Conservation (phyloP, 1,139 yeast species). For the Saccharomyces hybrid region DNA sequence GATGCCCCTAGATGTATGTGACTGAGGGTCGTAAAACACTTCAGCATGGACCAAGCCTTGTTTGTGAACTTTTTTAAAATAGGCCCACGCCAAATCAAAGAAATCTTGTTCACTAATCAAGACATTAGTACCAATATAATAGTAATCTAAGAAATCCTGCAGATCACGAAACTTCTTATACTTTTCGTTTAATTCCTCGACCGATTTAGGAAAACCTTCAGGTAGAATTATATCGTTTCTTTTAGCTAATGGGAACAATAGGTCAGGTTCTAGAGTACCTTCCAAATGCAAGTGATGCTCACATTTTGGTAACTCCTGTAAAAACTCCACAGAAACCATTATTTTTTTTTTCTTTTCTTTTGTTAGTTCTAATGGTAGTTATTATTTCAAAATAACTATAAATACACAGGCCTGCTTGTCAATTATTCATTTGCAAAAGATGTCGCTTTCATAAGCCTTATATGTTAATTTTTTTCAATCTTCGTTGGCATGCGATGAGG, state of each 20-base stretch:
- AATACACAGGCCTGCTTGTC: neutral
- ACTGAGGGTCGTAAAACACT: conserved; percentile 78
- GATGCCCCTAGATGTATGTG: conserved; percentile 64
- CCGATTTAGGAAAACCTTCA: conserved; percentile 46
- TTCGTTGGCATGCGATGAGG: neutral
- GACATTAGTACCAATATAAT: conserved; percentile 73
- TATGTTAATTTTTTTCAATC: neutral
- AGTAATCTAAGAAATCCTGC: conserved; percentile 70
- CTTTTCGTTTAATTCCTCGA: conserved; percentile 48
- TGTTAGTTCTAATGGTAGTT: neutral
- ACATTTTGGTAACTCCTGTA: conserved; percentile 67
- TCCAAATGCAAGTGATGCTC: conserved; percentile 79
- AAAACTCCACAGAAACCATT: conserved; percentile 35
- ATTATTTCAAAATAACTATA: neutral
- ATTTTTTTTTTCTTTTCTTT: neutral
- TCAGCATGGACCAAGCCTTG: conserved; percentile 66
- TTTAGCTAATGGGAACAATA: conserved; percentile 61
- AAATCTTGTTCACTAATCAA: conserved; percentile 59
- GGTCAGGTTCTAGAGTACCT: conserved; percentile 70
- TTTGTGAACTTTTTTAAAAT: conserved; percentile 50
- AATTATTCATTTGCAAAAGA: neutral
- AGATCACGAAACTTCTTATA: conserved; percentile 56
- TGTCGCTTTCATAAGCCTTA: neutral
- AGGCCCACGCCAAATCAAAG: conserved; percentile 67
- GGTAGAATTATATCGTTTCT: conserved; percentile 52